Evolutionary conservation across 202 grass and related monocot genomes (phyloP), one percentile per base, ranked within the genome.

Genomic region (Setaria viridis): DNA sequence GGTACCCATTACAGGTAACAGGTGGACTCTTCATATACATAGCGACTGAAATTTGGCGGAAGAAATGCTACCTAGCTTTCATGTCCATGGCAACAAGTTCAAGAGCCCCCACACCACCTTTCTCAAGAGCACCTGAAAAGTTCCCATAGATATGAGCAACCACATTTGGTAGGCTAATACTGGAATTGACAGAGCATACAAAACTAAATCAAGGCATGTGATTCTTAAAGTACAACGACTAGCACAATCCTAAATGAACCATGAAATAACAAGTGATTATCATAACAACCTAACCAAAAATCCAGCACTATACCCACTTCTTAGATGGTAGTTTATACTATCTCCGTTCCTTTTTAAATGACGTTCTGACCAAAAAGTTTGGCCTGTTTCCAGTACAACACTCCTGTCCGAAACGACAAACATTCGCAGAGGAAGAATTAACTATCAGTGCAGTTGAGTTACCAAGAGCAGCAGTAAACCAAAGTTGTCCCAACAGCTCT

Each of bases 71-170:
- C 97, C 97, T 97, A 82, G 97, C 94, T 94, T 99, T 99, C 97
- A 99, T 96, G 83, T 99, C 94, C 97, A 99, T 99, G 62, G 97
- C 97, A 86, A 99, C 97, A 73, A 99, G 97, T 89, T 99, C 97
- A 84, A 99, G 92, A 74, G 97, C 97, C 73, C 97, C 97, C 75
- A 99, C 97, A 89, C 97, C 94, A 85, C 97, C 97, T 93, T 99
- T 99, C 86, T 99, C 97, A 80, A 99, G 94, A 83, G 94, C 94
- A 60, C 87, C 97, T 99, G 83, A 82, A 94, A 88, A 25, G 30
- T 81, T 88, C 42, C 30, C 39, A 85, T 45, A 72, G 67, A 66
- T 51, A 8, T 77, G 56, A 85, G 60, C 20, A 77, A 77, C 19
- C 54, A 30, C 49, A 82, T 78, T 87, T 77, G 43, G 54, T 63